These are phyloP conservation scores for Stagonosporopsis vannaccii DNA, from an alignment of 2,329 filamentous ascomycete genomes.

Conservation along the genomic window DNA sequence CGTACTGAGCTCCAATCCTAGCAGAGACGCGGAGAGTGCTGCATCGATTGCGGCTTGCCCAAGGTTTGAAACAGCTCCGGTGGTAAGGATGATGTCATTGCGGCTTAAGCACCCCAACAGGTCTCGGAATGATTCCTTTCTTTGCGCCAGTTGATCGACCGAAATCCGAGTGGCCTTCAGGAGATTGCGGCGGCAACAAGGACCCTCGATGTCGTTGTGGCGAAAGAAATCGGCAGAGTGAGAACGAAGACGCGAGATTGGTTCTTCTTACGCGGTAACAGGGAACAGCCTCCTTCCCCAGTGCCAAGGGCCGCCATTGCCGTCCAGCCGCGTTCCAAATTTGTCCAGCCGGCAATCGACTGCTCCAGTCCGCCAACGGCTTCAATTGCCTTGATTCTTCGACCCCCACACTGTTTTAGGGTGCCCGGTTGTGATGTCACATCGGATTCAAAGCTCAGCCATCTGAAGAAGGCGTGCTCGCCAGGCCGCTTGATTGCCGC, in stretches of 20 bases:
- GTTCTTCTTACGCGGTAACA: slow-evolving; percentile 1
- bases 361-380: not conserved
- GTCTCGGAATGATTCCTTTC: not conserved
- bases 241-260: slow-evolving; percentile 4
- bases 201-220: slow-evolving; percentile 6
- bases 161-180: slow-evolving; percentile 2
- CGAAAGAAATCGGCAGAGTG: slow-evolving; percentile 9
- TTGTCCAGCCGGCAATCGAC: slow-evolving; percentile 11
- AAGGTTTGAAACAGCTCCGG: slow-evolving; percentile 10
- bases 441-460: not conserved
- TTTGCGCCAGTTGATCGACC: not conserved
- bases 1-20: slow-evolving; percentile 7
- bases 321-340: slow-evolving; percentile 17
- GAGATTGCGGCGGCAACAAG: not conserved
- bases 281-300: slow-evolving; percentile 15
- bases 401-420: slow-evolving; percentile 13
- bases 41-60: slow-evolving; percentile 17
- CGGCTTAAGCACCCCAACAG: not conserved
- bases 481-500: slow-evolving; percentile 10
- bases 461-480: slow-evolving; percentile 16
- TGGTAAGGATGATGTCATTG: slow-evolving; percentile 16
- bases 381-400: slow-evolving; percentile 13
- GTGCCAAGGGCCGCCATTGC: slow-evolving; percentile 15
- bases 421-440: slow-evolving; percentile 17
- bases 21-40: slow-evolving; percentile 1